These are phyloP conservation scores for Russula earlei DNA, from an alignment of 768 basidiomycete genomes.

Conservation along the genomic window DNA sequence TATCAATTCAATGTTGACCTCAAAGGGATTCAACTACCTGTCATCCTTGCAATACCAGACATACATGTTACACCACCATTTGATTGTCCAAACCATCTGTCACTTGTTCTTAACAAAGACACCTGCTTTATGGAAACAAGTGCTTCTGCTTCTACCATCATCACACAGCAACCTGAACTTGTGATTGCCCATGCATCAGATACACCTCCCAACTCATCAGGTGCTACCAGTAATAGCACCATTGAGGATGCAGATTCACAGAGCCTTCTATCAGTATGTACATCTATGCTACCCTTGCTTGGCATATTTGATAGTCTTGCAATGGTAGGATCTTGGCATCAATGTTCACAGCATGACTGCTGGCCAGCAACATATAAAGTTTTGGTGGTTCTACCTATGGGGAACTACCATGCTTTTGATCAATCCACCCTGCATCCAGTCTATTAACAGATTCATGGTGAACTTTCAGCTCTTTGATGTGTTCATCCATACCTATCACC, in stretches of 20 bases:
- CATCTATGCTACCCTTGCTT: background rate
- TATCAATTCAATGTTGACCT: background rate
- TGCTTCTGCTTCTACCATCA: too few relatives aligned
- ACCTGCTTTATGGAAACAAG: background rate
- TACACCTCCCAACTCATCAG: too few relatives aligned
- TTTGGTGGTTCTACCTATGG: background rate
- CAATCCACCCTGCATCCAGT: background rate
- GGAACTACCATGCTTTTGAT: background rate
- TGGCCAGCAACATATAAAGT: background rate
- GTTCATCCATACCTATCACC: background rate
- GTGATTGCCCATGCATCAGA: background rate
- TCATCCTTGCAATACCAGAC: background rate
- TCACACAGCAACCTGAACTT: background rate
- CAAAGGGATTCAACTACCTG: background rate
- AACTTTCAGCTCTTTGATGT: background rate
- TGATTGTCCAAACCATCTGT: background rate
- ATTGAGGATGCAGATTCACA: too few relatives aligned
- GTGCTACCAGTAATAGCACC: too few relatives aligned
- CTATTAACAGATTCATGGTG: background rate
- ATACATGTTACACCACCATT: background rate
- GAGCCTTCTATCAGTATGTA: background rate
- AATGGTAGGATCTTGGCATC: background rate
- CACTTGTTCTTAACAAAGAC: background rate
- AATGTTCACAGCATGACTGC: background rate
- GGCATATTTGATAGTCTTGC: background rate